phyloP scores from a whole-genome alignment of 768 basidiomycete species.

The Suillus variegatus region DNA sequence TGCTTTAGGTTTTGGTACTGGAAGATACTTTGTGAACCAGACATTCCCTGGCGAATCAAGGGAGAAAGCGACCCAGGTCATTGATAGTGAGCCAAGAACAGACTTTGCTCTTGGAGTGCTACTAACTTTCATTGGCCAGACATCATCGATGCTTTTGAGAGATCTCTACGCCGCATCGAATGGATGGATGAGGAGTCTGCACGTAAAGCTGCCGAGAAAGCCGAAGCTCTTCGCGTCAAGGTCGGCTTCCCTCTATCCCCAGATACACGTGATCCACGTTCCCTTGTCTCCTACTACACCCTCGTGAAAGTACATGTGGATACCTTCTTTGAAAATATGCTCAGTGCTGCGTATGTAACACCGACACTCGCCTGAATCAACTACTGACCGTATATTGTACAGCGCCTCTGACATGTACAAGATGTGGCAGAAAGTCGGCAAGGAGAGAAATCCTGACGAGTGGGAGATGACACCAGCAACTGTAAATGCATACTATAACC shows the following conservation, averaged over 20 bases:
- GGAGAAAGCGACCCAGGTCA: constrained; percentile 79
- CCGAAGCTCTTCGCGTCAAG: constrained; percentile 62
- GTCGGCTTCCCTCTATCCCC: constrained; percentile 93
- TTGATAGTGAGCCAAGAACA: constrained; percentile 53
- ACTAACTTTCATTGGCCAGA: constrained; percentile 42
- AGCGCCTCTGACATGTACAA: constrained; percentile 64
- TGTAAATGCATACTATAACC: constrained; percentile 88
- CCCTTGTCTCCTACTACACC: constrained; percentile 74
- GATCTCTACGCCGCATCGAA: constrained; percentile 66
- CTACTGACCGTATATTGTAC: constrained; percentile 15
- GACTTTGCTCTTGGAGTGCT: neutral
- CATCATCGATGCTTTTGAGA: constrained; percentile 82
- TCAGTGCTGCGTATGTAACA: constrained; percentile 54
- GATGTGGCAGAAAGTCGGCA: constrained; percentile 77
- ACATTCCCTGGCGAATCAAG: constrained; percentile 80
- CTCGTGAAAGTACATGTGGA: constrained; percentile 62
- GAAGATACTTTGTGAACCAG: constrained; percentile 85
- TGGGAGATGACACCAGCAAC: constrained; percentile 91
- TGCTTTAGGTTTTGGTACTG: constrained; percentile 85
- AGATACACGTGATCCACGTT: constrained; percentile 68
- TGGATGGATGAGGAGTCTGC: constrained; percentile 94
- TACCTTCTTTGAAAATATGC: constrained; percentile 84
- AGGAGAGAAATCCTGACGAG: constrained; percentile 60
- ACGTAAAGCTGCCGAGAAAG: constrained; percentile 83
- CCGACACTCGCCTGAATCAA: neutral